Evolutionary conservation across 306 rosid genomes (phyloP).

Genomic region (Malus fusca): DNA sequence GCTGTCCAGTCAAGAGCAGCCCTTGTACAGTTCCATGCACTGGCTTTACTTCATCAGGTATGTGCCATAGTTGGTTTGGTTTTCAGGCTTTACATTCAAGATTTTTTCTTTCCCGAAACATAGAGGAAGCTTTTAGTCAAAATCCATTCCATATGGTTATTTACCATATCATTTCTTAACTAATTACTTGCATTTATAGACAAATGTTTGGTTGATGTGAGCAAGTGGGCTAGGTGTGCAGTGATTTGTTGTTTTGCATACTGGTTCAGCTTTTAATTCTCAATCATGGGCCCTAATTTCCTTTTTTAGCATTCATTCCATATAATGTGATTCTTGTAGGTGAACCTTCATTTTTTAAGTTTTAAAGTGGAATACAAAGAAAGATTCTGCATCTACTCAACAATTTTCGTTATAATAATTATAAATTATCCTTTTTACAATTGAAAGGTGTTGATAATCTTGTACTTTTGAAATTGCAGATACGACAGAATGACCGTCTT

Average conservation of each 20-base stretch:
- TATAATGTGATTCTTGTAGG: not conserved
- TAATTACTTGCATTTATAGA: not conserved
- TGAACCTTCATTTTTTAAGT: not conserved
- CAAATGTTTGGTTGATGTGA: not conserved
- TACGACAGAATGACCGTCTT: constrained; percentile 90
- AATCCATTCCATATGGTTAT: not conserved
- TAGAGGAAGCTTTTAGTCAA: constrained; percentile 1
- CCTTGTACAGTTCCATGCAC: constrained; percentile 94
- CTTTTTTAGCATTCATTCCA: not conserved
- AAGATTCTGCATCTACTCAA: not conserved
- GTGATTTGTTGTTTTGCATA: not conserved
- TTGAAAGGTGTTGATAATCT: constrained; percentile 9
- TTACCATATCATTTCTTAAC: not conserved
- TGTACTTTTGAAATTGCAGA: constrained; percentile 48
- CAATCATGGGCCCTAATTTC: not conserved
- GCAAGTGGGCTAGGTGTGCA: not conserved
- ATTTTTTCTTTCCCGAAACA: not conserved
- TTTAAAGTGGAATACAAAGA: not conserved
- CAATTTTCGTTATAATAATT: not conserved
- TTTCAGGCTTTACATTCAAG: not conserved
- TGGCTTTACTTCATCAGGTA: constrained; percentile 96
- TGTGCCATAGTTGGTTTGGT: constrained; percentile 24
- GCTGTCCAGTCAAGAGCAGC: constrained; percentile 99
- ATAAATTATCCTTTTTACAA: not conserved
- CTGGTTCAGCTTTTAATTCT: not conserved